Evolutionary conservation across 1,284 basidiomycete genomes (phyloP).

Genomic region (Malassezia nana): DNA sequence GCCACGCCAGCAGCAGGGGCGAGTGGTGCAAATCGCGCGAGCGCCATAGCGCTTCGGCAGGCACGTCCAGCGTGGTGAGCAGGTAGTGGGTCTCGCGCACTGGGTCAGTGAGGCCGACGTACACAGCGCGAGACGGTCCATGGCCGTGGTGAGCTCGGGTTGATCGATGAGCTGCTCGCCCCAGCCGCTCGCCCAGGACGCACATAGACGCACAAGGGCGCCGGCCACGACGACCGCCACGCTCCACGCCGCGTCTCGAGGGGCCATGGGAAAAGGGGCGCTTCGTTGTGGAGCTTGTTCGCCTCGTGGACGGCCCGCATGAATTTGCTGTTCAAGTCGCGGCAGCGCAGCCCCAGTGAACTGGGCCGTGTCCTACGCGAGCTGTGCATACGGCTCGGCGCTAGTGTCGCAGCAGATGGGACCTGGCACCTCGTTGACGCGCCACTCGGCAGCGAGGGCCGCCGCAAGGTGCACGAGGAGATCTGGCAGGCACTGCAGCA

Average conservation of each 20-base stretch:
- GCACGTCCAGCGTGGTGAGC: not conserved
- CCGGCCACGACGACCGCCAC: not conserved
- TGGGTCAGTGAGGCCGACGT: not conserved
- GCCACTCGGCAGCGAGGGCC: not conserved
- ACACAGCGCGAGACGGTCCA: conserved; percentile 13
- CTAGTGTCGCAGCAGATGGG: conserved; percentile 4
- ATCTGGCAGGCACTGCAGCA: conserved; percentile 77
- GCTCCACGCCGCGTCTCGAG: not conserved
- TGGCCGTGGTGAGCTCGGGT: conserved; percentile 4
- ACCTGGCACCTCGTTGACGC: conserved; percentile 11
- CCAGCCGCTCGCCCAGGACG: conserved; percentile 9
- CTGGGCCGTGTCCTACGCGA: conserved; percentile 39
- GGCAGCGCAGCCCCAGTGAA: conserved; percentile 39
- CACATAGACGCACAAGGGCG: not conserved
- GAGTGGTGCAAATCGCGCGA: conserved; percentile 14
- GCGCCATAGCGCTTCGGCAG: conserved; percentile 5
- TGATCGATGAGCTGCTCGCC: conserved; percentile 6
- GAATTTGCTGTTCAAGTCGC: conserved; percentile 47
- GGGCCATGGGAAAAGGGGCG: not conserved
- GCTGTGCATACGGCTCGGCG: conserved; percentile 31
- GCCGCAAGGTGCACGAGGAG: conserved; percentile 61
- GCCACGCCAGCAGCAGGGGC: conserved; percentile 11
- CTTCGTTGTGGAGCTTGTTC: not conserved
- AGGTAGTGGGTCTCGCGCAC: conserved; percentile 10
- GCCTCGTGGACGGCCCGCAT: conserved; percentile 15